phyloP scores from a whole-genome alignment of 495 filamentous ascomycete species.

The Penicillium maclennaniae region DNA sequence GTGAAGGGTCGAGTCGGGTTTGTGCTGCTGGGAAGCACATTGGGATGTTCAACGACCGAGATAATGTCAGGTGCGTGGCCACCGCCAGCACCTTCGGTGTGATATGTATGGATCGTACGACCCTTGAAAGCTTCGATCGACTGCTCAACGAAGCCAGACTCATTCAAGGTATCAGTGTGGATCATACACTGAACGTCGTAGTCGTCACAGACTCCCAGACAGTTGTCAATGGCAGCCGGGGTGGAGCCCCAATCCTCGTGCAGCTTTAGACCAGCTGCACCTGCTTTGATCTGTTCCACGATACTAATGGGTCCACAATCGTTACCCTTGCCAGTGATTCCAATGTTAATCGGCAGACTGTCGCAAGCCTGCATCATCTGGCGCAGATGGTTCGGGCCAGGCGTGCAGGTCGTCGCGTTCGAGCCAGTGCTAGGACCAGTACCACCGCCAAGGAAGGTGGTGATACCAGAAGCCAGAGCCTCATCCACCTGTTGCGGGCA shows the following conservation, averaged over 20 bases:
- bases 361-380: slow-evolving; percentile 94
- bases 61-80: slow-evolving; percentile 98
- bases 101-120: slow-evolving; percentile 95
- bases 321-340: slow-evolving; percentile 95
- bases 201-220: slow-evolving; percentile 82
- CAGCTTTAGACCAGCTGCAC: slow-evolving; percentile 87
- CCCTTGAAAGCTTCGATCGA: slow-evolving; percentile 83
- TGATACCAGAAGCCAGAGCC: slow-evolving; percentile 81
- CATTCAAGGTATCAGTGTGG: slow-evolving; percentile 96
- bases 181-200: slow-evolving; percentile 93
- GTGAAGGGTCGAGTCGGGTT: slow-evolving; percentile 95
- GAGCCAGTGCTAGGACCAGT: slow-evolving; percentile 95
- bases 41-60: slow-evolving; percentile 82
- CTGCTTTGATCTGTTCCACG: slow-evolving; percentile 76
- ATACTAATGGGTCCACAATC: slow-evolving; percentile 71
- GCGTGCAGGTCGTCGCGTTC: slow-evolving; percentile 94
- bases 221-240: slow-evolving; percentile 88
- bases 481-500: slow-evolving; percentile 93
- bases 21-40: slow-evolving; percentile 88
- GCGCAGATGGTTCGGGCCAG: slow-evolving; percentile 75
- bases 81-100: slow-evolving; percentile 95
- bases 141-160: slow-evolving; percentile 94
- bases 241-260: slow-evolving; percentile 98
- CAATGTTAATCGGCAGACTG: slow-evolving; percentile 81
- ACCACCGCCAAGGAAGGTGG: slow-evolving; percentile 88